Evolutionary conservation across 345 rosid species (phyloP), one percentile per base, ranked within the genome.

Genomic region (Orychophragmus violaceus): DNA sequence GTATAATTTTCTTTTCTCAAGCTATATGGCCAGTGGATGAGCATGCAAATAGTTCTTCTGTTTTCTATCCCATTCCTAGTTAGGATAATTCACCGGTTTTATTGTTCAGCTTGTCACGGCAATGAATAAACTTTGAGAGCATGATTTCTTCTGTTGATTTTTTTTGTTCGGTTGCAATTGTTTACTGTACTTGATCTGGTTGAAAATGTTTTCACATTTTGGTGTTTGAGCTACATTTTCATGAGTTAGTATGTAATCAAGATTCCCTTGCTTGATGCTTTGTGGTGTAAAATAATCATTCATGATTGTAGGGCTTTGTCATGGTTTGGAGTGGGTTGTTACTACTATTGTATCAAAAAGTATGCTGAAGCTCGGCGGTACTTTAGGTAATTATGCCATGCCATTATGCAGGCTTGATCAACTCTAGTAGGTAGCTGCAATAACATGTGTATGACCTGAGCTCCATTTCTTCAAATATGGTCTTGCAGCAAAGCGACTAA

Each of bases 291-390:
- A 41, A 36, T 19, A 45, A 50, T 54, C 45, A 54, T 23, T 17
- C 36, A 21, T 66, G 48, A 52, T 79, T 77, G 65, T 69, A 90
- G 99, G 89, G 95, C 99, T 58, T 78, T 94, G 74, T 88, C 97
- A 59, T 94, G 96, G 96, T 84, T 88, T 84, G 90, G 88, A 33
- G 96, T 88, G 41, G 96, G 89, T 54, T 84, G 89, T 80, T 84
- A 84, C 79, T 82, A 84, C 76, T 82, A 78, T 58, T 80, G 96
- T 80, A 85, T 90, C 79, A 90, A 87, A 83, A 94, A 94, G 76
- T 85, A 85, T 81, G 86, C 79, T 62, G 95, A 84, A 79, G 83
- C 99, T 37, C 89, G 90, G 21, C 85, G 90, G 25, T 89, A 87
- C 81, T 94, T 88, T 81, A 84, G 91, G 99, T 91, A 85, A 79